Conservation (phyloP, 1,139 yeast genomes). For the Yamadazyma friedrichii region DNA sequence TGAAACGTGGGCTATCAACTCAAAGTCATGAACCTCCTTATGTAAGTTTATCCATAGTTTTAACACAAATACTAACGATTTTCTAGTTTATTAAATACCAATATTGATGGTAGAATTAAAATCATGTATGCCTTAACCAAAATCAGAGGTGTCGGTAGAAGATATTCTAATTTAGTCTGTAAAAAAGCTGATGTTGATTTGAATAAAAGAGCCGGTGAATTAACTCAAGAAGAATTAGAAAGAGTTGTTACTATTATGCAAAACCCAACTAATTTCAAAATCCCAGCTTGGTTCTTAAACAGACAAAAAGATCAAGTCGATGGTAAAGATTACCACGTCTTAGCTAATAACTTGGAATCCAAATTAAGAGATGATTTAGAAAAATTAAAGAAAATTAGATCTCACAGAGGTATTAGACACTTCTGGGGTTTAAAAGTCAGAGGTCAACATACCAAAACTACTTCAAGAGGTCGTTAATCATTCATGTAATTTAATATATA, state of each 20-base stretch:
- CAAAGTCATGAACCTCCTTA: too few species aligned
- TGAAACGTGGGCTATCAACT: too few species aligned
- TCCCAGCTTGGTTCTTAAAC: constrained; percentile 99
- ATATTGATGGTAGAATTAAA: constrained; percentile 99
- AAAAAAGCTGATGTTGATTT: constrained; percentile 99
- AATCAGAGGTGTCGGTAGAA: constrained; percentile 99
- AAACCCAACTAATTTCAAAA: constrained; percentile 99
- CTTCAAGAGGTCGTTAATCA: constrained; percentile 82
- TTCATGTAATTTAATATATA: constrained; percentile 21
- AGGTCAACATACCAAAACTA: constrained; percentile 99
- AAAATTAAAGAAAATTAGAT: constrained; percentile 99
- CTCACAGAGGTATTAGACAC: constrained; percentile 99
- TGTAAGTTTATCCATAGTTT: too few species aligned
- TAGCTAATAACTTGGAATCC: constrained; percentile 98
- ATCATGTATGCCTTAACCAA: constrained; percentile 99
- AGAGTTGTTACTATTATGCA: constrained; percentile 99
- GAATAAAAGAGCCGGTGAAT: constrained; percentile 99
- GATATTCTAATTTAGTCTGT: constrained; percentile 99
- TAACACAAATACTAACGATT: constrained; percentile 23
- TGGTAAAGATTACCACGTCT: constrained; percentile 98
- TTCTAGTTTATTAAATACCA: constrained; percentile 96
- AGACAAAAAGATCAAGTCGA: constrained; percentile 98
- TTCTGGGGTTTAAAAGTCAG: constrained; percentile 97
- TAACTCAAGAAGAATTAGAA: constrained; percentile 99
- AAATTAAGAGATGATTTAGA: constrained; percentile 99